Percentiles rank a stretch among this genome's conserved stretches.
Conservation (phyloP, 148 eudicot genomes). For the Camellia japonica region DNA sequence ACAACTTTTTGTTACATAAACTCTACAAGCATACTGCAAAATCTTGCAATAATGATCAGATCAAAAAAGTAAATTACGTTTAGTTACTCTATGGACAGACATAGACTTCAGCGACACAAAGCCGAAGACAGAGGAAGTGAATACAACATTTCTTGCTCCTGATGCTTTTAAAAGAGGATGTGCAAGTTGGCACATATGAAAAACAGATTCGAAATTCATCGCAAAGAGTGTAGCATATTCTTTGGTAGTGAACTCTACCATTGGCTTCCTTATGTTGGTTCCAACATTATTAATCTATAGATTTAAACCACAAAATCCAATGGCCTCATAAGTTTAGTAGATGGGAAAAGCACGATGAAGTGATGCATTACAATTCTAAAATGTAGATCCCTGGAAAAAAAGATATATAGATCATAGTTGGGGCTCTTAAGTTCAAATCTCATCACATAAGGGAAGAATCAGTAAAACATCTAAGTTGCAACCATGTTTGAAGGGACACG, state of each 20-base stretch:
- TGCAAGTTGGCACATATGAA: slow-evolving; percentile 63
- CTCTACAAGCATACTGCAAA: neutral
- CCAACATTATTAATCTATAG: slow-evolving; percentile 77
- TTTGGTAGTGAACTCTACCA: slow-evolving; percentile 51
- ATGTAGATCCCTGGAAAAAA: slow-evolving; percentile 2
- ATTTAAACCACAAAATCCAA: neutral
- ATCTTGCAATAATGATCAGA: neutral
- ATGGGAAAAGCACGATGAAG: neutral
- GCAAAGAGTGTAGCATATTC: slow-evolving; percentile 53
- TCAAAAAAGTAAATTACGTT: slow-evolving; percentile 35
- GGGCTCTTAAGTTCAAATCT: slow-evolving; percentile 5
- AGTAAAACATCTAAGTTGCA: neutral
- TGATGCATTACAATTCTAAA: neutral
- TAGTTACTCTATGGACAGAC: slow-evolving; percentile 68
- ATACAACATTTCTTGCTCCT: slow-evolving; percentile 52
- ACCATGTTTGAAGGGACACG: neutral
- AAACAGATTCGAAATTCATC: slow-evolving; percentile 66
- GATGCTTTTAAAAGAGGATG: slow-evolving; percentile 68
- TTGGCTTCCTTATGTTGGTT: slow-evolving; percentile 62
- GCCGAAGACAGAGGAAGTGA: slow-evolving; percentile 63
- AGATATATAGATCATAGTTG: neutral
- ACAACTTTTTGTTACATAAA: neutral
- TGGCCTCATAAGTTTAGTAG: neutral
- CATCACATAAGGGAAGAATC: neutral
- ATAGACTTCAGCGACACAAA: slow-evolving; percentile 57